A percentile compares a stretch with the other conserved stretches of the same genome.
phyloP scores from a whole-genome alignment of 176 grass and related monocot species.

The Ensete ventricosum region DNA sequence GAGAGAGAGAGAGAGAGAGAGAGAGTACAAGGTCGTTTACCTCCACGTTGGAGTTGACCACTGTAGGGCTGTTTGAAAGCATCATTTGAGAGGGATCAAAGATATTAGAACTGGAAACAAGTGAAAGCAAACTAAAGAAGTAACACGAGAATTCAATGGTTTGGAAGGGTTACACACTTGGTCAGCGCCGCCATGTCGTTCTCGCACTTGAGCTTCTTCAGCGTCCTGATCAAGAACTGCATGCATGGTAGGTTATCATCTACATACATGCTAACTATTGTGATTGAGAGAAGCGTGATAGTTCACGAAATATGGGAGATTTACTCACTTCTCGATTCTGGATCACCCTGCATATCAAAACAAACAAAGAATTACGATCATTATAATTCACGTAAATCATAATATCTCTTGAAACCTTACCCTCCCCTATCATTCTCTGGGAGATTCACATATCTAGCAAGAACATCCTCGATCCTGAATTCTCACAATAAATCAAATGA shows the following conservation, averaged over 20 bases:
- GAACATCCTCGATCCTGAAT: slow-evolving; percentile 61
- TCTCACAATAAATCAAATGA: too few relatives aligned
- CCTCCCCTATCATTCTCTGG: slow-evolving; percentile 48
- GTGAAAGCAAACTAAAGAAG: too few relatives aligned
- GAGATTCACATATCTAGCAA: slow-evolving; percentile 39
- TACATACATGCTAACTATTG: too few relatives aligned
- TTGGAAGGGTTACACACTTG: slow-evolving; percentile 2
- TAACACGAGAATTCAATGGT: too few relatives aligned
- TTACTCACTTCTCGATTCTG: slow-evolving; percentile 37
- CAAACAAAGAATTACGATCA: not conserved
- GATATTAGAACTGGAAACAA: too few relatives aligned
- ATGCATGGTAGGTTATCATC: not conserved
- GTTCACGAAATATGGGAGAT: too few relatives aligned
- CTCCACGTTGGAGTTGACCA: slow-evolving; percentile 28
- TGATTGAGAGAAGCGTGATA: too few relatives aligned
- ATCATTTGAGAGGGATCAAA: too few relatives aligned
- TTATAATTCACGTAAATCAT: too few relatives aligned
- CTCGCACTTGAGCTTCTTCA: slow-evolving; percentile 42
- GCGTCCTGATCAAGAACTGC: slow-evolving; percentile 37
- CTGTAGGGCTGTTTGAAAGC: slow-evolving; percentile 17
- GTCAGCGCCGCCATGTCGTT: slow-evolving; percentile 33
- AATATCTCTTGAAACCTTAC: slow-evolving; percentile 9
- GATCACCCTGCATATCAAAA: slow-evolving; percentile 19
- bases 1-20: too few relatives aligned
- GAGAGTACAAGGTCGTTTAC: not conserved